These are phyloP conservation scores for Asterionellopsis glacialis DNA, from an alignment of 108 stramenopile species.

Conservation along the genomic window DNA sequence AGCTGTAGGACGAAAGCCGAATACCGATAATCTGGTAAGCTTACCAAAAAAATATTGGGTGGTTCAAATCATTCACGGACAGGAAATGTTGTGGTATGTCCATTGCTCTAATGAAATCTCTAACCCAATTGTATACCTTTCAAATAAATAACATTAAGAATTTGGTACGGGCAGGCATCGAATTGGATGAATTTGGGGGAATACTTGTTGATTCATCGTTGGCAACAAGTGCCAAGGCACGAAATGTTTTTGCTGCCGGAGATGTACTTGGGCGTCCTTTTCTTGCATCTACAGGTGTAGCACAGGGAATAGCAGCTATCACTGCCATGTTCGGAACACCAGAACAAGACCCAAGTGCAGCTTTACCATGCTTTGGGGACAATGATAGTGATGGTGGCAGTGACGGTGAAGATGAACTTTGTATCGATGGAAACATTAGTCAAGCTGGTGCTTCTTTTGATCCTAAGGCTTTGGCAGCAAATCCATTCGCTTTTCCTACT, in stretches of 20 bases:
- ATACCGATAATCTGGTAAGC: slow-evolving; percentile 43
- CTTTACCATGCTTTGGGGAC: not conserved
- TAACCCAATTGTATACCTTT: too few relatives aligned
- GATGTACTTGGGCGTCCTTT: slow-evolving; percentile 80
- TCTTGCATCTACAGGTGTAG: slow-evolving; percentile 73
- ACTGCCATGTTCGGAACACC: slow-evolving; percentile 46
- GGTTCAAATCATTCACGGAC: too few relatives aligned
- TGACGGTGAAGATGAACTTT: slow-evolving; percentile 12
- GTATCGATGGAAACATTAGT: slow-evolving; percentile 26
- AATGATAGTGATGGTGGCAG: slow-evolving; percentile 8
- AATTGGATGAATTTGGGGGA: slow-evolving; percentile 65
- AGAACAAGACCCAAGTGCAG: not conserved
- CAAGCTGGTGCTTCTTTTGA: slow-evolving; percentile 56
- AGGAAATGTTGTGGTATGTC: too few relatives aligned
- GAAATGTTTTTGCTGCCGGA: slow-evolving; percentile 78
- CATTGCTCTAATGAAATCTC: too few relatives aligned
- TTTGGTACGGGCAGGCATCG: slow-evolving; percentile 56
- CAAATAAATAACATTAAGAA: slow-evolving; percentile 12
- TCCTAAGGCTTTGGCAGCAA: slow-evolving; percentile 66
- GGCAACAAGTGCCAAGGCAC: slow-evolving; percentile 35
- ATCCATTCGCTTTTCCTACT: slow-evolving; percentile 81
- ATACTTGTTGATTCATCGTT: slow-evolving; percentile 55
- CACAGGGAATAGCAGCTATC: slow-evolving; percentile 67
- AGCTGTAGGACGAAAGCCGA: slow-evolving; percentile 77
- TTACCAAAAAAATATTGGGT: too few relatives aligned